Evolutionary conservation across 2,329 filamentous ascomycete species (phyloP), one percentile per base, ranked within the genome.

Genomic region (Massarina eburnea): DNA sequence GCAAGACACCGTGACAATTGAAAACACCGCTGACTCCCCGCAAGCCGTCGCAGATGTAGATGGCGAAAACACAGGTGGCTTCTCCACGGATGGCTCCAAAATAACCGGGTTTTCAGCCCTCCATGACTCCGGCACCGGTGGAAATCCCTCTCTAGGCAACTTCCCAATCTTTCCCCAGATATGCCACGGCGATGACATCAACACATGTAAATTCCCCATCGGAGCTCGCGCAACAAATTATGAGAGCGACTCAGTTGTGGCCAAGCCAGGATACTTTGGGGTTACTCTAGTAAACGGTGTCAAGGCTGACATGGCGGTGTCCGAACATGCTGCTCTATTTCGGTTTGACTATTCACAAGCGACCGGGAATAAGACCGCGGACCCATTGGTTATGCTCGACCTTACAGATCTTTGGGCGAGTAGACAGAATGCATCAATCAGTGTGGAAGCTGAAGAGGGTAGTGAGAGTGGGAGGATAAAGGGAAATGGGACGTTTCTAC

Each of bases 91-190:
- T 36, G 62, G 62, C 8, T 68, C 64, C 39, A 71, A 70, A 32
- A 66, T 76, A 19, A 75, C 71, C 8, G 73, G 73, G 8, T 75
- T 76, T 49, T 70, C 64, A 10, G 59, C 57, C 12, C 49, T 67
- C 9, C 61, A 69, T 62, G 64, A 73, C 41, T 63, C 59, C 20
- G 67, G 68, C 7, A 70, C 67, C 15, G 68, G 68, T 21, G 67
- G 68, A 8, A 65, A 67, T 29, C 81, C 85, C 0, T 88, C 83
- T 3, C 70, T 89, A 14, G 87, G 86, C 12, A 89, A 88, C 59
- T 90, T 90, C 42, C 83, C 87, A 0, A 72, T 90, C 1, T 89
- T 90, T 52, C 77, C 85, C 0, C 85, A 88, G 50, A 71, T 79
- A 32, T 90, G 86, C 52, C 74, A 78, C 0, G 76, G 73, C 12